phyloP scores from a whole-genome alignment of 768 basidiomycete species.

The Multifurca ochricompacta region DNA sequence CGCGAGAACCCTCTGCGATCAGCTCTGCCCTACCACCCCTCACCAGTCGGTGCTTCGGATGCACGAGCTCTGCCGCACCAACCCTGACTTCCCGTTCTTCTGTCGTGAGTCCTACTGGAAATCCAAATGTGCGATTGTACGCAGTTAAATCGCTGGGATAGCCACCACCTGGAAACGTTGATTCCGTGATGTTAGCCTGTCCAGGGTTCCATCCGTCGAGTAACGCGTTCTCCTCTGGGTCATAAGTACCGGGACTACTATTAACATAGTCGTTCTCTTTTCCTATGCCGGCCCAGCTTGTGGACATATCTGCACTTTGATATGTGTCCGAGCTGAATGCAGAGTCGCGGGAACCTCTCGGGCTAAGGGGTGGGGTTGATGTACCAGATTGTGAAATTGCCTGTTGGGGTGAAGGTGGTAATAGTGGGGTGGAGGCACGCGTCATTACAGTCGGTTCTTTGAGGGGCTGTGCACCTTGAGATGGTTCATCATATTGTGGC shows the following conservation, averaged over 20 bases:
- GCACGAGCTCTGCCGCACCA: conserved; percentile 45
- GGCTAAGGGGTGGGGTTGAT: conserved; percentile 37
- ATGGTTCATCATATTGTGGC: too few species aligned
- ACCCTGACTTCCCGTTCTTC: conserved; percentile 35
- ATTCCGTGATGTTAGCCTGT: not conserved
- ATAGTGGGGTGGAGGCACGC: too few species aligned
- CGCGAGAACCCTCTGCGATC: conserved; percentile 39
- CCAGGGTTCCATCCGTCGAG: conserved; percentile 24
- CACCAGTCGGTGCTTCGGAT: conserved; percentile 33
- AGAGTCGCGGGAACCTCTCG: conserved; percentile 60
- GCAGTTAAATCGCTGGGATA: not conserved
- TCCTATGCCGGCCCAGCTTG: too few species aligned
- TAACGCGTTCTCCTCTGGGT: conserved; percentile 4
- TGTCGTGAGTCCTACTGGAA: not conserved
- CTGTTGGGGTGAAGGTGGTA: too few species aligned
- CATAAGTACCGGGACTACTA: not conserved
- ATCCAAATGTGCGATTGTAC: not conserved
- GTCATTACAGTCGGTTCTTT: too few species aligned
- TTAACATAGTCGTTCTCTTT: conserved; percentile 21
- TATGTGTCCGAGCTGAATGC: conserved; percentile 43
- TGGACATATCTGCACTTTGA: conserved; percentile 42
- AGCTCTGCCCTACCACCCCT: conserved; percentile 60
- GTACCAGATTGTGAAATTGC: conserved; percentile 25
- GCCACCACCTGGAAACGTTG: not conserved
- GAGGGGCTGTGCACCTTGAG: too few species aligned